These are phyloP conservation scores for Aegilops longissima DNA, from an alignment of 176 grass and related monocot species.

Conservation along the genomic window DNA sequence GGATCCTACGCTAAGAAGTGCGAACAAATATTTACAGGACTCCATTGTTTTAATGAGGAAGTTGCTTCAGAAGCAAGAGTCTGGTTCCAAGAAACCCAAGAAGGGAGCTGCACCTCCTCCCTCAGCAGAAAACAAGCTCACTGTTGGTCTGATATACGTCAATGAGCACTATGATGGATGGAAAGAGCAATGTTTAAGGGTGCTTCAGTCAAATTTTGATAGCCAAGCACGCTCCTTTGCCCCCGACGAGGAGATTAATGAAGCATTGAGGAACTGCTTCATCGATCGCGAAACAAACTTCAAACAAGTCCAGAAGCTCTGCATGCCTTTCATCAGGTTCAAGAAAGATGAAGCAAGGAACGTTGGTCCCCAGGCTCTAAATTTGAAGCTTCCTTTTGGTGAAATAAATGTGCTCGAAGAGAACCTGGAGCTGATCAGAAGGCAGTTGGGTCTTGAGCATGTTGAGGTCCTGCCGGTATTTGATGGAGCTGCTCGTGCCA, in stretches of 20 bases:
- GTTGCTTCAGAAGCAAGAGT: conserved; percentile 72
- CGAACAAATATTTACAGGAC: conserved; percentile 81
- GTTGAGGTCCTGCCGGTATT: conserved; percentile 42
- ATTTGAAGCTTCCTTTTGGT: conserved; percentile 70
- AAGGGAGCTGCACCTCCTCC: conserved; percentile 45
- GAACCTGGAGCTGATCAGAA: conserved; percentile 65
- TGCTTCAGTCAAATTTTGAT: conserved; percentile 60
- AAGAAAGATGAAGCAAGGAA: conserved; percentile 66
- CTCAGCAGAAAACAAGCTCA: conserved; percentile 46
- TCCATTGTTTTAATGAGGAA: conserved; percentile 70
- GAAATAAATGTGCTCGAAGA: conserved; percentile 60
- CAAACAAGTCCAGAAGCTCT: conserved; percentile 74
- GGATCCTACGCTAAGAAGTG: conserved; percentile 55
- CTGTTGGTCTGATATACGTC: conserved; percentile 57
- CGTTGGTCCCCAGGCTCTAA: conserved; percentile 50
- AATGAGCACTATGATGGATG: conserved; percentile 77
- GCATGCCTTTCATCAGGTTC: conserved; percentile 79
- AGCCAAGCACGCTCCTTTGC: conserved; percentile 42
- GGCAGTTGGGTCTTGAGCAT: conserved; percentile 61
- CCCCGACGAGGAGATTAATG: conserved; percentile 59
- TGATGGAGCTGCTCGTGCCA: conserved; percentile 33
- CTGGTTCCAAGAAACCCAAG: conserved; percentile 68
- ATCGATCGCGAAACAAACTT: conserved; percentile 53
- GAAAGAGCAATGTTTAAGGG: conserved; percentile 71
- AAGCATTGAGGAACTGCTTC: conserved; percentile 47